Conservation (phyloP, 768 basidiomycete genomes). For the Trametes punicea region DNA sequence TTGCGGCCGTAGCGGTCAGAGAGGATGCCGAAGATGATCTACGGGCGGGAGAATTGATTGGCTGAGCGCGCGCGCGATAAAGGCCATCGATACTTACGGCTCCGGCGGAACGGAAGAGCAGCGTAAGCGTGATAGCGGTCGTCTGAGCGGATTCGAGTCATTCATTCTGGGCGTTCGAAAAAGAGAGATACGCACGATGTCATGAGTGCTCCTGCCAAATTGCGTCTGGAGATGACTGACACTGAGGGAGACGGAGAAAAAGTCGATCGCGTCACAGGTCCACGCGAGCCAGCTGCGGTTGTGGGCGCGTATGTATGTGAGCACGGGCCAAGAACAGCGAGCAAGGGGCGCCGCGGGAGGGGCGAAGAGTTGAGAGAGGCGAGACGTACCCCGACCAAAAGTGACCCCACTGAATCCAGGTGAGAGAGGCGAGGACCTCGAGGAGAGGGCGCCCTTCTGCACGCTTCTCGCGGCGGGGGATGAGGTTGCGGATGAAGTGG, state of each 20-base stretch:
- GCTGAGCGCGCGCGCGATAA: neutral
- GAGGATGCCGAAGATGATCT: slow-evolving; percentile 75
- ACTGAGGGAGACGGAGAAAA: slow-evolving; percentile 72
- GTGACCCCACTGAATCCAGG: slow-evolving; percentile 53
- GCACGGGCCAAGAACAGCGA: slow-evolving; percentile 2
- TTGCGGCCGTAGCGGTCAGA: slow-evolving; percentile 90
- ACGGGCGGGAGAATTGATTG: neutral
- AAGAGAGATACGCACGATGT: slow-evolving; percentile 38
- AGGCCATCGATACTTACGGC: slow-evolving; percentile 41
- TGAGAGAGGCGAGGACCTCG: slow-evolving; percentile 41
- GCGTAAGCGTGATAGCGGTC: slow-evolving; percentile 84
- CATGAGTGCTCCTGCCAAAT: slow-evolving; percentile 40
- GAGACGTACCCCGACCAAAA: slow-evolving; percentile 48
- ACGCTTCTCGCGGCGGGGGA: slow-evolving; percentile 37
- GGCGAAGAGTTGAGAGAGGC: neutral
- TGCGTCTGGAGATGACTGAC: slow-evolving; percentile 44
- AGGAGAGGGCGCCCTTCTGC: slow-evolving; percentile 39
- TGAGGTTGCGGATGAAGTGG: slow-evolving; percentile 44
- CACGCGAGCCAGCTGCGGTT: slow-evolving; percentile 71
- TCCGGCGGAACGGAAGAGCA: slow-evolving; percentile 84
- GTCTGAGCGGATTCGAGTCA: slow-evolving; percentile 39
- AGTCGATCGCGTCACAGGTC: slow-evolving; percentile 86
- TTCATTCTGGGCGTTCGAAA: neutral
- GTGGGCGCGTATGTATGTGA: slow-evolving; percentile 8
- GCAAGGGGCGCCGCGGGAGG: neutral